Conservation (phyloP, 2,329 filamentous ascomycete species). For the Sclerotinia nivalis region DNA sequence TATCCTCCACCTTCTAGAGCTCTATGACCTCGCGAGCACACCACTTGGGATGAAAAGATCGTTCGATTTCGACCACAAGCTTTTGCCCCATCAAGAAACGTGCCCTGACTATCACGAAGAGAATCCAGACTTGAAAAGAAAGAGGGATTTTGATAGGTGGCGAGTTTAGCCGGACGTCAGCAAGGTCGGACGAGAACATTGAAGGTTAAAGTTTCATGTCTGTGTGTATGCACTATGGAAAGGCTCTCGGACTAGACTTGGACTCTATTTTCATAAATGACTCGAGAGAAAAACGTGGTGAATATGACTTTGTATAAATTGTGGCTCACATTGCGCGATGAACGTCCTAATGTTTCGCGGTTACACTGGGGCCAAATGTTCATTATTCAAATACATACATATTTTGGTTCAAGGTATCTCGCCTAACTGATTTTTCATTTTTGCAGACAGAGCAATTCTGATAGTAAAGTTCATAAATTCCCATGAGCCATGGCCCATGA, state of each 20-base stretch:
- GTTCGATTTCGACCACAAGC: not conserved
- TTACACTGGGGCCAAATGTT: not conserved
- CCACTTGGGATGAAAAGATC: not conserved
- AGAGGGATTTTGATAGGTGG: not conserved
- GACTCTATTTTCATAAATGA: not conserved
- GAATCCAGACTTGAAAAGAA: not conserved
- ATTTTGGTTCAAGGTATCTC: not conserved
- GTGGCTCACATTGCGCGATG: not conserved
- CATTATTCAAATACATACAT: not conserved
- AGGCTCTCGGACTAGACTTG: constrained; percentile 9
- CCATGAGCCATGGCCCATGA: not conserved
- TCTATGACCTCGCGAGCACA: not conserved
- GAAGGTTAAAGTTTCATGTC: not conserved
- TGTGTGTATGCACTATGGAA: constrained; percentile 8
- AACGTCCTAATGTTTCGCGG: not conserved
- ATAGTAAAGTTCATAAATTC: constrained; percentile 1
- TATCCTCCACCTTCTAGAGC: not conserved
- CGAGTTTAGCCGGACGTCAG: not conserved
- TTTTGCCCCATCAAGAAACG: not conserved
- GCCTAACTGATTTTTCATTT: constrained; percentile 12
- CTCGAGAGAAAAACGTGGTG: not conserved
- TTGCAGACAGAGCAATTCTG: not conserved
- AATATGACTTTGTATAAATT: not conserved
- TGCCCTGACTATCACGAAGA: not conserved
- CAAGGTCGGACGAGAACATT: not conserved